phyloP scores from a whole-genome alignment of 2,329 filamentous ascomycete genomes.

The Botryosphaeria dothidea region DNA sequence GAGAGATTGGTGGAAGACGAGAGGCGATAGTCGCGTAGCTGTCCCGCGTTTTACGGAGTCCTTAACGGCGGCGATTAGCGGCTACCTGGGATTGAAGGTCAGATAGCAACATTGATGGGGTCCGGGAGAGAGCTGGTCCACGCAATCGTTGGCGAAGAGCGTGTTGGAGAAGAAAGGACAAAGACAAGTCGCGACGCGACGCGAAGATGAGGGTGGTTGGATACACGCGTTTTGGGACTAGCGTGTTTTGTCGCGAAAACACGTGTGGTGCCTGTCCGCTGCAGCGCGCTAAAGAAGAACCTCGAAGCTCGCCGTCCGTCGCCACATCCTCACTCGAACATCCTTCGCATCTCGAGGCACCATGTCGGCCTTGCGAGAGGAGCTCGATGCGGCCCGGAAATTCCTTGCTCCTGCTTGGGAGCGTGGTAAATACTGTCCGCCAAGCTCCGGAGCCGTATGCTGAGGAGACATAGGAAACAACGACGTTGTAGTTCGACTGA shows the following conservation, averaged over 20 bases:
- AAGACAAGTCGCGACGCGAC: background rate
- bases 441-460: background rate
- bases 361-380: conserved; percentile 28
- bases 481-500: conserved; percentile 8
- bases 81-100: background rate
- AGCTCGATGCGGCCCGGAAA: conserved; percentile 31
- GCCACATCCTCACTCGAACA: background rate
- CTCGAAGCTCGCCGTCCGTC: background rate
- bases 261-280: conserved; percentile 11
- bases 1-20: conserved; percentile 32
- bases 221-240: conserved; percentile 20
- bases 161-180: conserved; percentile 4
- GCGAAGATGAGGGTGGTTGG: background rate
- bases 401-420: conserved; percentile 12
- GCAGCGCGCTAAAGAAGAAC: background rate
- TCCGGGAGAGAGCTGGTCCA: background rate
- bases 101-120: background rate
- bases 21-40: conserved; percentile 24
- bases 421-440: conserved; percentile 7
- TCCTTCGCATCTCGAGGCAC: background rate
- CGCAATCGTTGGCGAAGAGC: conserved; percentile 16
- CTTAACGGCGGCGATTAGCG: conserved; percentile 25
- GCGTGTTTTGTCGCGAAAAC: conserved; percentile 1
- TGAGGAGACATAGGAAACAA: conserved; percentile 15
- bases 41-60: conserved; percentile 31